Evolutionary conservation across 306 rosid genomes (phyloP), one percentile per base, ranked within the genome.

Genomic region (Cucumis hystrix): DNA sequence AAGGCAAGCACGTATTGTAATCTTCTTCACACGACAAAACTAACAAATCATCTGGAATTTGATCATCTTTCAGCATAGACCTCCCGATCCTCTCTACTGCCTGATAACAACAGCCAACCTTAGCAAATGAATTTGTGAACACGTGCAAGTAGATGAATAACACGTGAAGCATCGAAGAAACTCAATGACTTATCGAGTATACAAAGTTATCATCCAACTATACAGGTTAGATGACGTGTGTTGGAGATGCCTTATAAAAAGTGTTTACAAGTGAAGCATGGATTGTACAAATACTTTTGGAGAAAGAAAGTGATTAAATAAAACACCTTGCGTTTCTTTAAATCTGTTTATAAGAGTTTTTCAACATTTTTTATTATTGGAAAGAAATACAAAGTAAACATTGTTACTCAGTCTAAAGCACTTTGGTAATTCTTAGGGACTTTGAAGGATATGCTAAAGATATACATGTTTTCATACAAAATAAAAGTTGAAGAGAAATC

Each of bases 1-100:
- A 89, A 57, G 99, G 92, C 79, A 87, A 77, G 62, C 96, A 95
- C 30, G 82, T 67, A 75, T 77, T 84, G 73, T 87, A 91, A 85
- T 96, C 99, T 79, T 95, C 97, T 86, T 92, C 99, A 59, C 96
- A 91, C 15, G 99, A 92, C 51, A 95, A 80, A 81, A 95, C 84
- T 84, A 96, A 86, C 40, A 96, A 84, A 86, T 89, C 89, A 77
- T 90, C 96, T 55, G 87, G 87, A 82, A 84, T 64, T 75, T 83
- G 84, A 63, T 82, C 85, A 60, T 82, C 90, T 76, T 89, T 87
- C 83, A 88, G 35, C 77, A 55, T 65, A 59, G 89, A 89, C 79
- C 89, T 83, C 75, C 97, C 85, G 18, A 86, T 81, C 82, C 91
- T 91, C 91, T 88, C 96, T 65, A 89, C 81, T 0, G 86, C 91